A percentile compares a stretch with the other conserved stretches of the same genome.
Conservation (phyloP, 2,329 filamentous ascomycete species). For the Falciphora oryzae region DNA sequence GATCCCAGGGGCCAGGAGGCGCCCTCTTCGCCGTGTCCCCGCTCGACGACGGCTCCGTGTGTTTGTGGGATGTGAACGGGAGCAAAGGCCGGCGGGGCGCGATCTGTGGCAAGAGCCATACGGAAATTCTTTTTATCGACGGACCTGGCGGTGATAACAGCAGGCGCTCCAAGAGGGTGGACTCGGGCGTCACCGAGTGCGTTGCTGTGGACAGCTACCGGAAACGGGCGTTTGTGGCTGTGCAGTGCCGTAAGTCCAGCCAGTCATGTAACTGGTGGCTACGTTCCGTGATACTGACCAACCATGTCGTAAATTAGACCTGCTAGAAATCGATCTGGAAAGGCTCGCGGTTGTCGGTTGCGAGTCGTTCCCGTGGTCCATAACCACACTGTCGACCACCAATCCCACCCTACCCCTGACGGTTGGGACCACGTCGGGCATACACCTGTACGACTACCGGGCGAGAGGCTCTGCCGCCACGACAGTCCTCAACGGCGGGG, state of each 20-base stretch:
- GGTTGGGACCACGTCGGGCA: constrained; percentile 72
- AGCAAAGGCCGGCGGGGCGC: constrained; percentile 49
- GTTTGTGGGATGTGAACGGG: constrained; percentile 71
- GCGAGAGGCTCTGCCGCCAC: constrained; percentile 25
- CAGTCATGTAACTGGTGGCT: neutral
- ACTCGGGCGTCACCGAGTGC: constrained; percentile 70
- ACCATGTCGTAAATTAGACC: constrained; percentile 31
- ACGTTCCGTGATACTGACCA: neutral
- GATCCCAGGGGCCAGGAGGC: constrained; percentile 17
- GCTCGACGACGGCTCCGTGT: constrained; percentile 81
- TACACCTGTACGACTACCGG: constrained; percentile 79
- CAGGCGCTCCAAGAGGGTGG: constrained; percentile 57
- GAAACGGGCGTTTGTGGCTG: constrained; percentile 71
- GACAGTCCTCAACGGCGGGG: constrained; percentile 21
- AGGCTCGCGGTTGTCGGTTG: constrained; percentile 64
- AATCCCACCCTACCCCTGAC: constrained; percentile 66
- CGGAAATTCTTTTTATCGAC: constrained; percentile 61
- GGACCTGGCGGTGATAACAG: constrained; percentile 38
- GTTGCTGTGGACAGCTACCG: constrained; percentile 68
- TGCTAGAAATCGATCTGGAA: constrained; percentile 77
- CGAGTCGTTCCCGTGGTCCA: constrained; percentile 71
- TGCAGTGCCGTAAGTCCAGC: constrained; percentile 58
- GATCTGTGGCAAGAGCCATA: constrained; percentile 58
- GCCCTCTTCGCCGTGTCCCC: constrained; percentile 62
- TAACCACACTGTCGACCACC: constrained; percentile 73